Evolutionary conservation across 2,329 filamentous ascomycete genomes (phyloP), one percentile per base, ranked within the genome.

Genomic region (Colletotrichum sp.): DNA sequence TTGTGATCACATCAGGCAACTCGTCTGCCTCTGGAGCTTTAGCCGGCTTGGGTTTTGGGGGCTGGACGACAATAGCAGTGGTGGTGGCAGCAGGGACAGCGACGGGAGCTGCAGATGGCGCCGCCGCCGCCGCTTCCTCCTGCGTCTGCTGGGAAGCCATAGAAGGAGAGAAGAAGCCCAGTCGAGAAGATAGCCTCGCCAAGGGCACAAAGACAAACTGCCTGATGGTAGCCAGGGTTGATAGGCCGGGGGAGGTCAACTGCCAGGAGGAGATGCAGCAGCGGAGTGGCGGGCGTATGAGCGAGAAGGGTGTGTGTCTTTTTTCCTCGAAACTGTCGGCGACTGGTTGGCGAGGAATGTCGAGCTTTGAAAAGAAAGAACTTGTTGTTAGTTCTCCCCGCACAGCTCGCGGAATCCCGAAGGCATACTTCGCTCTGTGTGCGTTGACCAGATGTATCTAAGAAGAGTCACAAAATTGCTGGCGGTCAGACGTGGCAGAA

Each of bases 1-100:
- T 85, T 57, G 82, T 81, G 73, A 85, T 78, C 28, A 79, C 78
- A 12, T 77, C 74, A 60, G 78, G 72, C 32, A 73, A 26, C 32
- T 67, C 48, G 13, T 71, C 48, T 58, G 48, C 16, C 48, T 52
- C 65, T 21, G 71, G 52, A 52, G 58, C 65, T 32, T 66, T 61
- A 36, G 58, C 15, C 6, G 65, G 48, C 30, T 34, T 21, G 13
- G n/a, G 15, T 30, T 68, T 55, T 10, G 69, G 18, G 15, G 32
- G 43, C 65, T 69, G 55, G 34, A 34, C 48, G 18, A 28, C 30
- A 67, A 36, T 7, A 16, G 58, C 26, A 61, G 18, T 32, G 18
- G 43, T 48, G n/a, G 43, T 48, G 18, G n/a, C 43, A 48, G 43
- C 43, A 48, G 43, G 43, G 58, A 30, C 28, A 61, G 58, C 28